A percentile compares a stretch with the other conserved stretches of the same genome.
Conservation (phyloP, 805 yeast genomes). For the Nadsonia fulvescens region DNA sequence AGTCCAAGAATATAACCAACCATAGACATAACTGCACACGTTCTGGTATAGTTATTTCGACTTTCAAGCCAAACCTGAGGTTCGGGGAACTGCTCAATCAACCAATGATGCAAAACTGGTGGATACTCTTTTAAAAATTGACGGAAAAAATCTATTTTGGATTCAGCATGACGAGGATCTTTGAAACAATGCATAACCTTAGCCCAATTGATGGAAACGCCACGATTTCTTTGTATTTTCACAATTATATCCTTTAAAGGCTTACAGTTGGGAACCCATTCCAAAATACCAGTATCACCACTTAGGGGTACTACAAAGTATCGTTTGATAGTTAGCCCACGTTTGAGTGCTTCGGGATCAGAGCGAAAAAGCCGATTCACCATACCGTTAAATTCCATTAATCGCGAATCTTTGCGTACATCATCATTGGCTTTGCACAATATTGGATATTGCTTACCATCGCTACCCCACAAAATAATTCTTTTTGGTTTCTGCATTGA, state of each 20-base stretch:
- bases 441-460: conserved; percentile 54
- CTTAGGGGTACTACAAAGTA: conserved; percentile 81
- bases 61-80: conserved; percentile 77
- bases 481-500: conserved; percentile 83
- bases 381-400: conserved; percentile 80
- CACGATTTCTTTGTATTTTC: conserved; percentile 25
- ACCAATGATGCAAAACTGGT: conserved; percentile 66
- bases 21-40: conserved; percentile 92
- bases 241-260: conserved; percentile 50
- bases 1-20: conserved; percentile 87
- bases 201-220: conserved; percentile 17
- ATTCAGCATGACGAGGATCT: no score
- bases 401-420: conserved; percentile 83
- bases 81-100: conserved; percentile 72
- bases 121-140: conserved; percentile 17
- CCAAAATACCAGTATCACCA: conserved; percentile 79
- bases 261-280: conserved; percentile 63
- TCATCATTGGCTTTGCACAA: conserved; percentile 82
- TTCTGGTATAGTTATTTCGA: conserved; percentile 52
- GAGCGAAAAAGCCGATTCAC: conserved; percentile 54
- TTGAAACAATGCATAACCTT: conserved; percentile 1
- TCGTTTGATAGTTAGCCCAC: conserved; percentile 54
- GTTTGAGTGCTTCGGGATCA: conserved; percentile 53
- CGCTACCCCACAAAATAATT: conserved; percentile 56
- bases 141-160: no score